These are phyloP conservation scores for Rosa rugosa DNA, from an alignment of 306 rosid species.

Conservation along the genomic window DNA sequence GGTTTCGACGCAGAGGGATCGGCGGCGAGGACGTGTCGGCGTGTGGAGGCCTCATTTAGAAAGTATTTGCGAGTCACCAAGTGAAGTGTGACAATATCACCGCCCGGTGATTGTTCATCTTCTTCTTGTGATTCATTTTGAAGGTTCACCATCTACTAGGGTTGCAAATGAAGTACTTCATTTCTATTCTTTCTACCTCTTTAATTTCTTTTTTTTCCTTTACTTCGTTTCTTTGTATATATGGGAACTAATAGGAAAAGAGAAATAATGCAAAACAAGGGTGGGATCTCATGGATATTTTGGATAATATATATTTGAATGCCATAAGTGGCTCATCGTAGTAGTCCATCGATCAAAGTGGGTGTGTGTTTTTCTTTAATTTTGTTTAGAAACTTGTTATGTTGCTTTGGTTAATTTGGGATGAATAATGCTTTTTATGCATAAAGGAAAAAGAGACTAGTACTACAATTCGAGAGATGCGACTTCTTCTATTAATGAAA, in stretches of 20 bases:
- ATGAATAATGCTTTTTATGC: neutral
- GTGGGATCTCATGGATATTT: neutral
- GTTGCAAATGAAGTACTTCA: conserved; percentile 19
- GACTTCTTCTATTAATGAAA: neutral
- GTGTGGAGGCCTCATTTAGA: conserved; percentile 94
- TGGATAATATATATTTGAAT: neutral
- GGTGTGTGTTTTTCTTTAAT: neutral
- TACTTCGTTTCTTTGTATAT: conserved; percentile 15
- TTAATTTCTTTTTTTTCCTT: neutral
- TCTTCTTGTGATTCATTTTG: conserved; percentile 14
- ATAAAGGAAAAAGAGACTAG: neutral
- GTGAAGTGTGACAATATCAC: conserved; percentile 19
- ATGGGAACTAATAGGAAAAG: conserved; percentile 21
- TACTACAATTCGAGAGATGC: neutral
- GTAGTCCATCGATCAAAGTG: neutral
- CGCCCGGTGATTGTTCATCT: neutral
- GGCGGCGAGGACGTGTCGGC: conserved; percentile 81
- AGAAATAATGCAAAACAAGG: conserved; percentile 4
- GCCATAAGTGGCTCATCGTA: neutral
- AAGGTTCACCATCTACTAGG: conserved; percentile 25
- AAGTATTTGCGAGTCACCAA: conserved; percentile 83
- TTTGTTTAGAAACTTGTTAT: neutral
- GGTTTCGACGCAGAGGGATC: conserved; percentile 65
- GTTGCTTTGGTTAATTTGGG: neutral
- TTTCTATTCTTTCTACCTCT: conserved; percentile 20